Evolutionary conservation across 2,329 filamentous ascomycete species (phyloP), one percentile per base, ranked within the genome.

Genomic region (Fusarium equiseti): DNA sequence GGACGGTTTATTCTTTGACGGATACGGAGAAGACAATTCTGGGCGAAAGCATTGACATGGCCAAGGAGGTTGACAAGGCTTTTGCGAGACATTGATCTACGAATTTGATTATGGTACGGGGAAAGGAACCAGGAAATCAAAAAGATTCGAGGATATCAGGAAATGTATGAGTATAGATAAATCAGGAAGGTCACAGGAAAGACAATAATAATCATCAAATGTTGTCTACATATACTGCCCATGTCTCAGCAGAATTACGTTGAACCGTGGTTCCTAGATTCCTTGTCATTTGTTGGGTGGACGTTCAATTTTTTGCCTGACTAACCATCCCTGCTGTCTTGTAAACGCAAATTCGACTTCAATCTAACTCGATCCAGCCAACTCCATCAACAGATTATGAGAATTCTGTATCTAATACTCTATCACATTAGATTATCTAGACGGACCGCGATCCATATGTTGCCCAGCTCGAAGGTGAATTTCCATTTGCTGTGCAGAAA

Each of bases 11-110:
- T 9, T 5, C 18, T 11, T n/a, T 76, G n/a, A 62, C 52, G 3
- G 43, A 32, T 0, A 22, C 18, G 11, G 70, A 73, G 35, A 27
- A 32, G 12, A 49, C 44, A 5, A 53, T 68, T 12, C 43, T 73
- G 1, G 12, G 48, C 1, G 54, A 59, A 5, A 71, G 57, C 9
- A 71, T 71, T 18, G 15, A 58, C 7, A 59, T 29, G 3, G 70
- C 66, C 10, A 71, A 58, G 40, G 24, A 35, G 38, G 70, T 70
- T 12, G 70, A 72, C 5, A 20, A 9, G 8, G 26, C 45, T 15
- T 27, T 70, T 4, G 54, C 45, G 12, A 46, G 3, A 57, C 6
- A 31, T 50, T 50, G 31, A 22, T 32, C 16, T 16, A n/a, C 12
- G 29, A 6, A 3, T 52, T 43, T 53, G 32, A 43, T 42, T 53